Evolutionary conservation across 176 grass and related monocot species (phyloP).

Genomic region (Stipa capillata): DNA sequence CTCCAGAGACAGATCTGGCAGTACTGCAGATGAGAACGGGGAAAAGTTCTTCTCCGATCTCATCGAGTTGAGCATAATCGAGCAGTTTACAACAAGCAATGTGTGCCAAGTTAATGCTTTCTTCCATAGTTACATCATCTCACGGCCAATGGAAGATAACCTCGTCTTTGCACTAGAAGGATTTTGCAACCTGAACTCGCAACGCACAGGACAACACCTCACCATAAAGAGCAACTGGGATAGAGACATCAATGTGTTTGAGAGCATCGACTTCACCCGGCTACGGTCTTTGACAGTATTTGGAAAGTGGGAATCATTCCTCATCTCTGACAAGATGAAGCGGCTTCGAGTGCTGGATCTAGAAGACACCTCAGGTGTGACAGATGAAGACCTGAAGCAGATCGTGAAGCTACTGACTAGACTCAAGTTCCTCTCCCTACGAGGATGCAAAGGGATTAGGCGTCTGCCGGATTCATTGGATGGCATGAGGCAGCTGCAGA

Average conservation of each 20-base stretch:
- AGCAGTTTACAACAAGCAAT: too few relatives aligned
- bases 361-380: neutral
- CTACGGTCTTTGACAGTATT: neutral
- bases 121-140: neutral
- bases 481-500: neutral
- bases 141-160: neutral
- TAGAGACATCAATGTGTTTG: neutral
- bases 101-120: neutral
- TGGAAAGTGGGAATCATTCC: too few relatives aligned
- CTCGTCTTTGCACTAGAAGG: neutral
- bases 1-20: neutral
- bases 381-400: neutral
- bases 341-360: slow-evolving; percentile 4
- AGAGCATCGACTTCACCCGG: neutral
- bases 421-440: slow-evolving; percentile 11
- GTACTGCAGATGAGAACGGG: neutral
- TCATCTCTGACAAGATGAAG: neutral
- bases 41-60: neutral
- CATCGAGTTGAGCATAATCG: neutral
- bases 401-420: neutral
- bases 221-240: neutral
- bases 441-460: neutral
- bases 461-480: neutral
- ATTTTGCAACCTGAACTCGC: neutral
- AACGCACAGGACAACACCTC: neutral